Evolutionary conservation across 1,139 yeast species (phyloP).

Genomic region (Magnusiomyces magnusii): DNA sequence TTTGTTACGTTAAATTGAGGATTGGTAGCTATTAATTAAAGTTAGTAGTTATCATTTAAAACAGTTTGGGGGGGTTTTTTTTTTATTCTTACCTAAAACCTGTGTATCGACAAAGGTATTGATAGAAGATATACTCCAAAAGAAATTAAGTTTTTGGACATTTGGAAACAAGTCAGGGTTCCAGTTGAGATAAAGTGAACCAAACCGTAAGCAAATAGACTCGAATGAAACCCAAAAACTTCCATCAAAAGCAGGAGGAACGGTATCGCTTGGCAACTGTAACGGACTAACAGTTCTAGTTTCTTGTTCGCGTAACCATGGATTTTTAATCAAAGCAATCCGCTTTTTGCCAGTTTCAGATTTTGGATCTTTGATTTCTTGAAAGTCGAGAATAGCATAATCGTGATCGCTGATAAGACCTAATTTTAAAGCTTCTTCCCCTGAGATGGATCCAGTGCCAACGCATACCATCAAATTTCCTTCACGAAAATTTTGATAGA

Average conservation of each 20-base stretch:
- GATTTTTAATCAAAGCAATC: slow-evolving; percentile 44
- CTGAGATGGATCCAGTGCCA: slow-evolving; percentile 54
- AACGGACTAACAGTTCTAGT: slow-evolving; percentile 11
- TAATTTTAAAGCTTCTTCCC: slow-evolving; percentile 34
- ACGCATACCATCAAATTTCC: slow-evolving; percentile 48
- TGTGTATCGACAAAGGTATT: slow-evolving; percentile 1
- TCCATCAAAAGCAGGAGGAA: slow-evolving; percentile 16
- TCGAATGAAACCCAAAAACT: slow-evolving; percentile 33
- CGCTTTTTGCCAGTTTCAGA: slow-evolving; percentile 16
- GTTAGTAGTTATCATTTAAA: too few species aligned
- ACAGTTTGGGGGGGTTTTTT: too few species aligned
- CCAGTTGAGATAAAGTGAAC: slow-evolving; percentile 64
- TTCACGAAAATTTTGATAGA: slow-evolving; percentile 29
- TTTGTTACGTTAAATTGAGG: slow-evolving; percentile 48
- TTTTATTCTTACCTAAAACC: slow-evolving; percentile 11
- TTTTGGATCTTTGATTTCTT: slow-evolving; percentile 15
- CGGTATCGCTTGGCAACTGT: slow-evolving; percentile 14
- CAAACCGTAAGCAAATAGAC: slow-evolving; percentile 42
- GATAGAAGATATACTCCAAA: slow-evolving; percentile 21
- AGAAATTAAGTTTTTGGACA: slow-evolving; percentile 34
- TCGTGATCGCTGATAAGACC: slow-evolving; percentile 59
- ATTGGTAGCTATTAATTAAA: slow-evolving; percentile 18
- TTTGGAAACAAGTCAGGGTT: slow-evolving; percentile 38
- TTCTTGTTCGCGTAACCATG: slow-evolving; percentile 37
- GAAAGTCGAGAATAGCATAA: slow-evolving; percentile 45